These are phyloP conservation scores for Penicillium aurantiogriseum DNA, from an alignment of 2,329 filamentous ascomycete species.

Conservation along the genomic window DNA sequence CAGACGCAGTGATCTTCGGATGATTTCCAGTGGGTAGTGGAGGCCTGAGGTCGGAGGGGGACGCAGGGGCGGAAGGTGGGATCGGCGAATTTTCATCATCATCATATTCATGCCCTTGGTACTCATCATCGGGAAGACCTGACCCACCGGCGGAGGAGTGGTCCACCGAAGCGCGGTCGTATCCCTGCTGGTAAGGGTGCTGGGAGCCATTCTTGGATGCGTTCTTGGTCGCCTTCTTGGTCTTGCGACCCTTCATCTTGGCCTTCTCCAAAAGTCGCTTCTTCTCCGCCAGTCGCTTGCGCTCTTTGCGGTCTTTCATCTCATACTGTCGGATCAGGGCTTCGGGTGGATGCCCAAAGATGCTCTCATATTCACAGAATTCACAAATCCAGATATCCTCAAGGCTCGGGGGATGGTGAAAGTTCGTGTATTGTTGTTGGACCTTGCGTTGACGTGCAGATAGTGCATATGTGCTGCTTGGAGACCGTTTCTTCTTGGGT, in stretches of 20 bases:
- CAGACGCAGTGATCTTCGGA: constrained; percentile 20
- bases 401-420: constrained; percentile 65
- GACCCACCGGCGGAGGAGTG: constrained; percentile 41
- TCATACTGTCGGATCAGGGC: constrained; percentile 90
- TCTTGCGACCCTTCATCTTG: constrained; percentile 88
- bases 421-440: constrained; percentile 73
- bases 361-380: constrained; percentile 96
- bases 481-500: constrained; percentile 65
- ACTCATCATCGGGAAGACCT: constrained; percentile 50
- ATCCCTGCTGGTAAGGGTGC: constrained; percentile 41
- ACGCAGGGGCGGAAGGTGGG: constrained; percentile 35
- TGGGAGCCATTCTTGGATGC: constrained; percentile 48
- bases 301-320: constrained; percentile 83
- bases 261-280: constrained; percentile 83
- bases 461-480: constrained; percentile 68
- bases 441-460: constrained; percentile 76
- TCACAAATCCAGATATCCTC: constrained; percentile 94
- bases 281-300: constrained; percentile 82
- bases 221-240: constrained; percentile 75
- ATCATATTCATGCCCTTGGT: constrained; percentile 51
- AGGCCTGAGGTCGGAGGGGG: constrained; percentile 66
- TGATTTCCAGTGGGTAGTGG: constrained; percentile 60
- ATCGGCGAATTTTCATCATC: constrained; percentile 48
- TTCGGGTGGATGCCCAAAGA: constrained; percentile 82
- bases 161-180: constrained; percentile 42